Evolutionary conservation across 305 asterid genomes (phyloP), one percentile per base, ranked within the genome.

Genomic region (Andrographis paniculata): DNA sequence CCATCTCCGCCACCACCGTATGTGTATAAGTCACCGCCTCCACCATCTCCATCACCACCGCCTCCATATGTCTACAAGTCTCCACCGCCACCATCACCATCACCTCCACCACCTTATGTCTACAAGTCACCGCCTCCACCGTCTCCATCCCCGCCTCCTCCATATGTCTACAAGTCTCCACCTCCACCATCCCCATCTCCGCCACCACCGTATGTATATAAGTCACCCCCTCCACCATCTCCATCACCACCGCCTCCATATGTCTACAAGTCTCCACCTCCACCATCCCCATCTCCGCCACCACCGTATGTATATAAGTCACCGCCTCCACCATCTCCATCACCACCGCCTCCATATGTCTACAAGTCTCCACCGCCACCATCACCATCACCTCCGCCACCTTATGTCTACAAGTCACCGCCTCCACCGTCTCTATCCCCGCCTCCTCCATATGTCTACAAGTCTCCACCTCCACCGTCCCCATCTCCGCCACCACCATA

Each of bases 81-180:
- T 3, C 30, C 30, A 3, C 30, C 30, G 30, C 50, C 50, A 0
- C 30, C 30, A 24, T 24, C 30, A 24, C 30, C 30, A 4, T 24
- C 30, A 24, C 30, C 30, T 3, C 30, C 30, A 24, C 30, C 30
- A 4, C 30, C 30, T 24, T 24, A 24, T 24, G 30, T 24, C 30
- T 24, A 24, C 30, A 24, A 24, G 30, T 24, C 61, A 6, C 61
- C 53, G 0, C 61, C 61, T 4, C 49, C 49, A 0, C 33, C 49
- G 0, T 44, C 16, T 24, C 30, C 30, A 8, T 8, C 30, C 0
- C 30, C 30, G 8, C 30, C 30, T 3, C 30, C 30, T 3, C 30
- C 30, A 24, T 24, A 24, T 8, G 30, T 24, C 6, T 24, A 24
- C 8, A 24, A 24, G 30, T 24, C 30, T 3, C 30, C 30, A n/a